Base-by-base conservation (phyloP, 306 rosid genomes). In the Biancaea sappan region DNA sequence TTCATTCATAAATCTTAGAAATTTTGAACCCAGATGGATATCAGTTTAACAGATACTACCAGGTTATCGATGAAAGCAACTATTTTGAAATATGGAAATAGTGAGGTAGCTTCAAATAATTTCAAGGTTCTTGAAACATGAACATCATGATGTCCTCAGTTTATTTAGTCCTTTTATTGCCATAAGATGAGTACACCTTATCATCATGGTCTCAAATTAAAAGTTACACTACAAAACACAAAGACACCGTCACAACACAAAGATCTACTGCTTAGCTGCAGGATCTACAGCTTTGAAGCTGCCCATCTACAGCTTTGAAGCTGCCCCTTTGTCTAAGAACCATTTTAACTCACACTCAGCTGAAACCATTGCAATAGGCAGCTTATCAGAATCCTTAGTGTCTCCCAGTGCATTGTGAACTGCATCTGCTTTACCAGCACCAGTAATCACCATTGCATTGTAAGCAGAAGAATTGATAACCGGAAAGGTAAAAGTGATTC, bases 241-340 rank as follows among this genome's bases (percentile, higher is more conserved):
- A 56, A 38, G 38, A 80, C 50, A 51, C 32, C 5, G 61, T 58
- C 79, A 74, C 64, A 69, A 64, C 54, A 75, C 54, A 59, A 21
- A 59, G 74, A 81, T 59, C 4, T 72, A 46, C 61, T 66, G 26
- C 75, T 68, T 18, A 18, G 77, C 51, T 73, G 31, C 37, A n/a
- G 71, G 44, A 50, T 58, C 84, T 94, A 90, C 86, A 92, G 88
- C 88, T 88, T 92, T 2, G 96, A 86, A 74, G 97, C 99, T 10
- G 99, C 99, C 68, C 63, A 50, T 58, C 84, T 94, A 90, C 86
- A 92, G 88, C 88, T 88, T 92, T 2, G 96, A 86, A 74, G 97
- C 99, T 10, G 99, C 99, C 68, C 63, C 90, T 68, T 88, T 83
- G 84, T 94, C 99, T 63, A 94, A 69, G 84, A 94, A 94, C 97